Evolutionary conservation across 768 basidiomycete species (phyloP), one percentile per base, ranked within the genome.

Genomic region (Myochromella boudieri): DNA sequence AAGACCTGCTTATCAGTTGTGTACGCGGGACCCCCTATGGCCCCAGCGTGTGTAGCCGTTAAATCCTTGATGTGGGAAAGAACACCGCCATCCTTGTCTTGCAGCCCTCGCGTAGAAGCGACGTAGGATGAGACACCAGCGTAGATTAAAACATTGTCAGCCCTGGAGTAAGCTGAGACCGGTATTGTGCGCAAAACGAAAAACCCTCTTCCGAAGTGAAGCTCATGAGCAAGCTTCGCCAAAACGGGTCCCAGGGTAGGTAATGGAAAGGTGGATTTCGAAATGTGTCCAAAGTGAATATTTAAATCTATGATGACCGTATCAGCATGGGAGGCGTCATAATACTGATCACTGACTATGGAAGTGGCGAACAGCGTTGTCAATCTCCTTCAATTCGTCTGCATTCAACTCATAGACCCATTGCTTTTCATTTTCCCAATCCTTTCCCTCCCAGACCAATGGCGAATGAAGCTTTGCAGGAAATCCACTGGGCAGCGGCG

Each of bases 1-100:
- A 77, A 77, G 18, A 76, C 74, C 52, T 76, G 74, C 48, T 71
- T 74, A 58, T 76, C 73, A 1, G 72, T 77, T 22, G 54, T 77
- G 52, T 75, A 75, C 32, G 74, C 75, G 8, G 72, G 65, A 42
- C 70, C 69, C 6, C 71, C 71, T 36, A 72, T 71, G 14, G 65
- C 69, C n/a, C n/a, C n/a, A 4, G 72, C 68, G n/a, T n/a, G n/a
- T 51, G 65, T 70, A 39, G 65, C 57, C 22, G 66, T 72, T 38
- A 77, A 64, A 49, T 77, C 75, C 49, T 75, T 75, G 55, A 77
- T 72, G 44, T 77, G 75, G 6, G 69, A 68, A 18, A 77, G 64
- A 18, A 75, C 71, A n/a, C 68, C 73, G n/a, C 53, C 51, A 31
- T 56, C 47, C 6, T 49, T 48, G 36, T 60, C 60, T 38, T 62